Evolutionary conservation across 805 yeast species (phyloP).

Genomic region (Lipomyces sp.): DNA sequence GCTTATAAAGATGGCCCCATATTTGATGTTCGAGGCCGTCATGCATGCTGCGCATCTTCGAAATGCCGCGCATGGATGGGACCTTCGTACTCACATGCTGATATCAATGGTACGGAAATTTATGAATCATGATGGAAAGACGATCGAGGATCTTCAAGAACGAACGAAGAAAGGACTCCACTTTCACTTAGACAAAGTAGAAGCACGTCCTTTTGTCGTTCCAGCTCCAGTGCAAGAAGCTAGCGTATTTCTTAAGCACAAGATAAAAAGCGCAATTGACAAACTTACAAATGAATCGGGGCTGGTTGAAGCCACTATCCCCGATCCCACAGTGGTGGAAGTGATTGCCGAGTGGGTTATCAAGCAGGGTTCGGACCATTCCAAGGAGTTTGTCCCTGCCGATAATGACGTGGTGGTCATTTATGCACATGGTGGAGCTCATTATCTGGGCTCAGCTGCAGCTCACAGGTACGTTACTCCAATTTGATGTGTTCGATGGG

Average conservation of each 20-base stretch:
- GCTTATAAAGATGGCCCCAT: constrained; percentile 11
- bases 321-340: constrained; percentile 20
- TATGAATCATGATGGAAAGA: constrained; percentile 11
- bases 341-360: constrained; percentile 33
- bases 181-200: constrained; percentile 8
- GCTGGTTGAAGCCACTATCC: constrained; percentile 24
- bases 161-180: constrained; percentile 11
- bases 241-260: constrained; percentile 12
- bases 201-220: constrained; percentile 11
- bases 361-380: constrained; percentile 5
- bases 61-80: constrained; percentile 34
- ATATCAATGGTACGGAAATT: constrained; percentile 28
- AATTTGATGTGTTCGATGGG: background rate
- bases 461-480: constrained; percentile 15
- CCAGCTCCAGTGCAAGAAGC: constrained; percentile 21
- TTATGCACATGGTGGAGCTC: constrained; percentile 39
- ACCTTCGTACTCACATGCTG: constrained; percentile 26
- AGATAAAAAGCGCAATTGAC: constrained; percentile 17
- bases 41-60: constrained; percentile 31
- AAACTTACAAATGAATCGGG: constrained; percentile 23
- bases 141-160: constrained; percentile 31
- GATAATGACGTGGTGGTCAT: constrained; percentile 28
- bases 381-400: constrained; percentile 5
- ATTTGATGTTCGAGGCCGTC: constrained; percentile 24
- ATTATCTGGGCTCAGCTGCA: constrained; percentile 33